Conservation (phyloP, 345 rosid genomes). For the Viola odorata region DNA sequence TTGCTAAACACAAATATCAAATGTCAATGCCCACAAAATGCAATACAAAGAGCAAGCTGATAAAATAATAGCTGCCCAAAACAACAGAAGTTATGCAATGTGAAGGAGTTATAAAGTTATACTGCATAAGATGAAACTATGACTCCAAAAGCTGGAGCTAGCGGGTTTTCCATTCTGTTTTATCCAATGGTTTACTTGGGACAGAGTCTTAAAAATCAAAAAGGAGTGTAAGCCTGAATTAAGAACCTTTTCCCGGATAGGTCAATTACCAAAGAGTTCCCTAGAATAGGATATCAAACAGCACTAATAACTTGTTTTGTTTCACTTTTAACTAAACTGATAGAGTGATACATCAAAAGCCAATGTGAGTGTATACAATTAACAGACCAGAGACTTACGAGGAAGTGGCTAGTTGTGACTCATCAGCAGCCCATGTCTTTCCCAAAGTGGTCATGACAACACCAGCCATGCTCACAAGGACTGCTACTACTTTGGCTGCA, state of each 20-base stretch:
- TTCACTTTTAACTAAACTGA: not conserved
- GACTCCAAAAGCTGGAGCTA: not conserved
- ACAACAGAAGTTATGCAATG: slow-evolving; percentile 18
- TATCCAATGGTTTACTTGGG: not conserved
- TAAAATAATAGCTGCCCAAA: slow-evolving; percentile 6
- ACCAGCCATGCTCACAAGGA: slow-evolving; percentile 88
- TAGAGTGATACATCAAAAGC: not conserved
- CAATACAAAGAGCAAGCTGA: slow-evolving; percentile 23
- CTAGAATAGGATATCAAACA: not conserved
- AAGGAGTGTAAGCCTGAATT: not conserved
- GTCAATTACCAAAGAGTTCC: not conserved
- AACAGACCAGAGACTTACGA: slow-evolving; percentile 36
- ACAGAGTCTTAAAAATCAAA: not conserved
- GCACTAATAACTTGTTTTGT: not conserved
- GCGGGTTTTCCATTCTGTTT: not conserved
- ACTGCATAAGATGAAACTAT: slow-evolving; percentile 14
- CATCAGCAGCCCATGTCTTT: slow-evolving; percentile 96
- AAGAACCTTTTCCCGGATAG: not conserved
- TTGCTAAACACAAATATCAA: slow-evolving; percentile 66
- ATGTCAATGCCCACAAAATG: slow-evolving; percentile 31
- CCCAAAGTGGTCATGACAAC: slow-evolving; percentile 97
- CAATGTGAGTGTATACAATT: not conserved
- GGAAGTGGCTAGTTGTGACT: slow-evolving; percentile 50
- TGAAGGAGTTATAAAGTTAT: slow-evolving; percentile 3
- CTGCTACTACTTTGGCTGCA: slow-evolving; percentile 81